These are phyloP conservation scores for Yamadazyma atlantica DNA, from an alignment of 1,139 yeast species.

Conservation along the genomic window DNA sequence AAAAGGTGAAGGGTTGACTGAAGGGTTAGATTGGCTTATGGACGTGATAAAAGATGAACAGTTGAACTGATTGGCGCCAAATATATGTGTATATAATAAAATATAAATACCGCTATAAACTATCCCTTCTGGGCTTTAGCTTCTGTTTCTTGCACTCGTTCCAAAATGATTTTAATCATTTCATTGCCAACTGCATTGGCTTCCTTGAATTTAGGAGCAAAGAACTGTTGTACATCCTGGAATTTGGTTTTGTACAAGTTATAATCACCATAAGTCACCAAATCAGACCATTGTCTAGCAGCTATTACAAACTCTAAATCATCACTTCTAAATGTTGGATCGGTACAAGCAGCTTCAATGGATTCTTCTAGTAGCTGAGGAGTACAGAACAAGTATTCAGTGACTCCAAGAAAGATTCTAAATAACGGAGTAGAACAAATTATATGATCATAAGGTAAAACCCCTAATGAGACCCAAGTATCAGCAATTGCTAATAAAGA, in stretches of 20 bases:
- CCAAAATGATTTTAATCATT: conserved; percentile 84
- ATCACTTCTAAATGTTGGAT: conserved; percentile 74
- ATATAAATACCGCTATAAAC: not conserved
- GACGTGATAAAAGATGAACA: conserved; percentile 95
- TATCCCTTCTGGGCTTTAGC: not conserved
- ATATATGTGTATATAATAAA: conserved; percentile 2
- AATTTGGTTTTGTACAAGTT: conserved; percentile 70
- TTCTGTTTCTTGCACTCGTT: conserved; percentile 47
- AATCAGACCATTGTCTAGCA: conserved; percentile 81
- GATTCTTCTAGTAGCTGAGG: conserved; percentile 80
- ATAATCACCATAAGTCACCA: conserved; percentile 76
- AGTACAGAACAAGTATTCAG: conserved; percentile 85
- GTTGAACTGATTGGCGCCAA: conserved; percentile 35
- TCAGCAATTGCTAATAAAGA: conserved; percentile 89
- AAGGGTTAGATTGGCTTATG: conserved; percentile 96
- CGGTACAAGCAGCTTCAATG: conserved; percentile 65
- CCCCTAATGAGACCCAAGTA: conserved; percentile 83
- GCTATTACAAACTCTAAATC: conserved; percentile 85
- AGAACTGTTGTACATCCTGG: conserved; percentile 76
- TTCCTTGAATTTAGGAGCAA: conserved; percentile 82
- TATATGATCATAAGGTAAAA: conserved; percentile 93
- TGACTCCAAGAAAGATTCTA: conserved; percentile 89
- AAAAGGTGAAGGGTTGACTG: conserved; percentile 93
- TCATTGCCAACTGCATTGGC: conserved; percentile 92
- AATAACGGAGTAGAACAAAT: conserved; percentile 93